Evolutionary conservation across 1,284 basidiomycete genomes (phyloP).

Genomic region (Ganoderma lucidum): DNA sequence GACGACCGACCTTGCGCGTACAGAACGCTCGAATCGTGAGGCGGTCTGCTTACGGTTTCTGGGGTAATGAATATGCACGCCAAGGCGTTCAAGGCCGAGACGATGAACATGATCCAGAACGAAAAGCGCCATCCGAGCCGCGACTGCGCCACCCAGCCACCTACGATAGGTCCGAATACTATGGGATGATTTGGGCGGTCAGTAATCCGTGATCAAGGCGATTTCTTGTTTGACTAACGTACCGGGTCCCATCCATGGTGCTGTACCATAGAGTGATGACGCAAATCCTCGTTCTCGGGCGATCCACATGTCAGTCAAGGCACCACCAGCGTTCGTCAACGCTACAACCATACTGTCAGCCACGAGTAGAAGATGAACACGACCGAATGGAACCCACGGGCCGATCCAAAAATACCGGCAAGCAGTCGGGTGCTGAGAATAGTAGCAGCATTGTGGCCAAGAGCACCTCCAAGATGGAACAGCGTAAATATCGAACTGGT

Average conservation of each 20-base stretch:
- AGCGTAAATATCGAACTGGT: conserved; percentile 65
- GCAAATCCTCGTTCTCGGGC: conserved; percentile 66
- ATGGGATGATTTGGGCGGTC: not conserved
- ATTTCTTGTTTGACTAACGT: conserved; percentile 18
- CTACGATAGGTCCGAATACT: conserved; percentile 69
- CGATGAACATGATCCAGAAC: conserved; percentile 76
- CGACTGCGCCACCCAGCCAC: conserved; percentile 65
- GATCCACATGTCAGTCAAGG: conserved; percentile 68
- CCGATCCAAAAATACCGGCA: conserved; percentile 68
- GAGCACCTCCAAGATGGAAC: conserved; percentile 71
- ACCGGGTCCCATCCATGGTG: conserved; percentile 79
- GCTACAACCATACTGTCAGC: conserved; percentile 42
- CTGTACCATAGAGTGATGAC: conserved; percentile 67
- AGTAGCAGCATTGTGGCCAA: conserved; percentile 63
- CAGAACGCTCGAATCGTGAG: not conserved
- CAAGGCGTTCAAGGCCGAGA: conserved; percentile 57
- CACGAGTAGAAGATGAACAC: too few species aligned
- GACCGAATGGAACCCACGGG: conserved; percentile 46
- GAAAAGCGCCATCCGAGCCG: conserved; percentile 71
- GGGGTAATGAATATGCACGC: conserved; percentile 55
- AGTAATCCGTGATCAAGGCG: not conserved
- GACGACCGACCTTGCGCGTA: not conserved
- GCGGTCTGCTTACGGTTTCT: conserved; percentile 52
- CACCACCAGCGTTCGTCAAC: conserved; percentile 67
- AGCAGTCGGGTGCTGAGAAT: conserved; percentile 68